A percentile compares a stretch with the other conserved stretches of the same genome.
phyloP scores from a whole-genome alignment of 306 rosid genomes.

The Casuarina glauca region DNA sequence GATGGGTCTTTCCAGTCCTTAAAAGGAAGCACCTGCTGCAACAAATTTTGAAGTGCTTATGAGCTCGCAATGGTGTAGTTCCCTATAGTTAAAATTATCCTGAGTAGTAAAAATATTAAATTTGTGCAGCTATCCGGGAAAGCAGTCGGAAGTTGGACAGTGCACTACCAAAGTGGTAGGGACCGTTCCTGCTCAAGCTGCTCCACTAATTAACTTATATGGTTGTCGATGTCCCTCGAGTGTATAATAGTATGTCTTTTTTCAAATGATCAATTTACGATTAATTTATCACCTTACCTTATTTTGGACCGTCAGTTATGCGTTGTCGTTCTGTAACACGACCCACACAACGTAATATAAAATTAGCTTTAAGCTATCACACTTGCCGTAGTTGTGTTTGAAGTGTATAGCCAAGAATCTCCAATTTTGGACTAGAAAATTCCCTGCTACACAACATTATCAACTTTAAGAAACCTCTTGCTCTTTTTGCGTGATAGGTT shows the following conservation, averaged over 20 bases:
- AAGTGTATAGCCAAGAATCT: no score
- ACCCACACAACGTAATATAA: no score
- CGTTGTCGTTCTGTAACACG: no score
- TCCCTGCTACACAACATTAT: no score
- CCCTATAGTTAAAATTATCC: slow-evolving; percentile 19
- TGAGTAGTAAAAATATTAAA: slow-evolving; percentile 22
- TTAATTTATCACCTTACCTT: no score
- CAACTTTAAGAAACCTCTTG: no score
- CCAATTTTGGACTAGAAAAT: no score
- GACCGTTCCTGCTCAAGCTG: slow-evolving; percentile 31
- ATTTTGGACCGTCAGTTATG: no score
- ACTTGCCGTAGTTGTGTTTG: no score
- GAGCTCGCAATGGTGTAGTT: slow-evolving; percentile 9
- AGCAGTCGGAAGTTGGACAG: slow-evolving; percentile 39
- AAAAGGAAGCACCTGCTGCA: not conserved
- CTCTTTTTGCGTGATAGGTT: no score
- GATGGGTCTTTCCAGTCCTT: not conserved
- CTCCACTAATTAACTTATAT: slow-evolving; percentile 1
- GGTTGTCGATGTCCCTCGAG: not conserved
- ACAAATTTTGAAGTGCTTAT: slow-evolving; percentile 8
- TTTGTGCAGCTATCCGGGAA: slow-evolving; percentile 25
- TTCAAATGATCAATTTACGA: no score
- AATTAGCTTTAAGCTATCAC: no score
- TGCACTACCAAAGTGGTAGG: slow-evolving; percentile 42
- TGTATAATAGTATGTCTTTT: not conserved